Percentiles rank a stretch among this genome's conserved stretches.
Evolutionary conservation across 345 rosid species (phyloP).

Genomic region (Melastoma malabathricum): DNA sequence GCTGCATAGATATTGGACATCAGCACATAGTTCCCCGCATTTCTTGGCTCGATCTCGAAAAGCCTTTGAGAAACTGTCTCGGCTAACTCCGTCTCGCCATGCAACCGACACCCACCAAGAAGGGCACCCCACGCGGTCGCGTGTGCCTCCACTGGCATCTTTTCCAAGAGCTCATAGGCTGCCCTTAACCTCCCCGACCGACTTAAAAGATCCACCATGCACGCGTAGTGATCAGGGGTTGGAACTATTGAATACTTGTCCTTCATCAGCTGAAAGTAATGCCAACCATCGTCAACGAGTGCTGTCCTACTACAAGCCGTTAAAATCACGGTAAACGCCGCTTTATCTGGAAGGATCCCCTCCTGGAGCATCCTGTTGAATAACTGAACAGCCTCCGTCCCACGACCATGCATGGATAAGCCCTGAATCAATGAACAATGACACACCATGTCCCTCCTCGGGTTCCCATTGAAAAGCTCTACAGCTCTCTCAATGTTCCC

Average conservation of each 20-base stretch:
- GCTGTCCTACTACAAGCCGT: conserved; percentile 46
- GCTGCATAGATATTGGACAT: conserved; percentile 63
- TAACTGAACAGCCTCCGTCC: conserved; percentile 29
- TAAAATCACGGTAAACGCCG: conserved; percentile 58
- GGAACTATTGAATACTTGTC: conserved; percentile 30
- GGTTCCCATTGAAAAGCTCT: conserved; percentile 38
- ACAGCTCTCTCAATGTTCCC: conserved; percentile 53
- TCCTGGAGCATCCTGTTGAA: conserved; percentile 52
- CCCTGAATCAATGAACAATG: conserved; percentile 68
- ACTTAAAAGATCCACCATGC: conserved; percentile 60
- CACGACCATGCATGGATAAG: conserved; percentile 41
- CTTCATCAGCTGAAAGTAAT: conserved; percentile 37
- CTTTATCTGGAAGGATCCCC: conserved; percentile 45
- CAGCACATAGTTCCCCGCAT: conserved; percentile 50
- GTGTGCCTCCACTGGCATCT: conserved; percentile 43
- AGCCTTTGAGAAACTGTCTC: conserved; percentile 33
- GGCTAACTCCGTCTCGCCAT: conserved; percentile 41
- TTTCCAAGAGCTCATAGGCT: conserved; percentile 41
- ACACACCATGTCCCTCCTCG: conserved; percentile 29
- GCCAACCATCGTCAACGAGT: conserved; percentile 47
- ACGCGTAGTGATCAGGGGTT: conserved; percentile 48
- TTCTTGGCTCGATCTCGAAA: conserved; percentile 49
- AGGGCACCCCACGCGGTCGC: conserved; percentile 64
- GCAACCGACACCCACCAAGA: conserved; percentile 47
- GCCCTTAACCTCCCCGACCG: conserved; percentile 37